These are phyloP conservation scores for Calonectria hawksworthii DNA, from an alignment of 2,329 filamentous ascomycete species.

Conservation along the genomic window DNA sequence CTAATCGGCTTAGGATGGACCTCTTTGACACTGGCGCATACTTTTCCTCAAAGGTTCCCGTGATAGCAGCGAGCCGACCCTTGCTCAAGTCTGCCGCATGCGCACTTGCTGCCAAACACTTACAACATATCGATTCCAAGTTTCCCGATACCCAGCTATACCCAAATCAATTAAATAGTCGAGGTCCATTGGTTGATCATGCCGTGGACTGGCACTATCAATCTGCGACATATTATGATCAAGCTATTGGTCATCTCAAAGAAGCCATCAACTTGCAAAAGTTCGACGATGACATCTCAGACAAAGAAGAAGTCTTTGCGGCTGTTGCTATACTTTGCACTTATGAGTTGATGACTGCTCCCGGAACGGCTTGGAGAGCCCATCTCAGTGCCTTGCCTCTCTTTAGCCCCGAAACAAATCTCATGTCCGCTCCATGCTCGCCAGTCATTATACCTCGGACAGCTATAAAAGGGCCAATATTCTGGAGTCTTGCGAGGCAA, in stretches of 20 bases:
- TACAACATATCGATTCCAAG: slow-evolving; percentile 20
- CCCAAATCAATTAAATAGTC: background rate
- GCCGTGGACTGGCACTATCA: slow-evolving; percentile 38
- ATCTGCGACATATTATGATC: slow-evolving; percentile 39
- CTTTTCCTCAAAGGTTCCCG: slow-evolving; percentile 41
- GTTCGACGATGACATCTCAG: slow-evolving; percentile 57
- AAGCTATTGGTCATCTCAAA: slow-evolving; percentile 37
- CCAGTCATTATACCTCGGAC: slow-evolving; percentile 36
- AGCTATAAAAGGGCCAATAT: slow-evolving; percentile 39
- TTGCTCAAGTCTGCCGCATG: slow-evolving; percentile 38
- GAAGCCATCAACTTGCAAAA: slow-evolving; percentile 26
- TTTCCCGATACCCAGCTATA: background rate
- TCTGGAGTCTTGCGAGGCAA: slow-evolving; percentile 41
- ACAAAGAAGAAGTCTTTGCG: slow-evolving; percentile 65
- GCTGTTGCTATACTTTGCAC: slow-evolving; percentile 77
- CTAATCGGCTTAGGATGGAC: slow-evolving; percentile 33
- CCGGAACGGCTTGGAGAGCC: slow-evolving; percentile 72
- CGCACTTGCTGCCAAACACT: slow-evolving; percentile 38
- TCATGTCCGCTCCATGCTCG: background rate
- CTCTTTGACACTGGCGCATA: slow-evolving; percentile 42
- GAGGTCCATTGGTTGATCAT: background rate
- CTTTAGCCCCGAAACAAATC: slow-evolving; percentile 61
- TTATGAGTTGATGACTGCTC: slow-evolving; percentile 77
- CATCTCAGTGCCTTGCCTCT: slow-evolving; percentile 77
- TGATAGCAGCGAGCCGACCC: slow-evolving; percentile 36